Evolutionary conservation across 2,329 filamentous ascomycete genomes (phyloP).

Genomic region (Plenodomus biglobosus): DNA sequence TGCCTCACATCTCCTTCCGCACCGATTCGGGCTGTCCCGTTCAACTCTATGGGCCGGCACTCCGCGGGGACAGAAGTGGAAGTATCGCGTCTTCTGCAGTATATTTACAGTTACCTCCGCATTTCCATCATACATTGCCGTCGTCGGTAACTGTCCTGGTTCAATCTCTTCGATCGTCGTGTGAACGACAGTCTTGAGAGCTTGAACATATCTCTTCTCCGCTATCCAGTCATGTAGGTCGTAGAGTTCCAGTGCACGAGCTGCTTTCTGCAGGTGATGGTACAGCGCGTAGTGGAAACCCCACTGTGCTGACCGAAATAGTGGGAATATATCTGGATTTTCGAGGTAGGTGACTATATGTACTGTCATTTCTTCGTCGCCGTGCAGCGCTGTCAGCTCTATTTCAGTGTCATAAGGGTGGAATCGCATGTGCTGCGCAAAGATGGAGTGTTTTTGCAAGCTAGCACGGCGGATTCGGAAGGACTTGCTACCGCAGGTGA

Average conservation of each 20-base stretch:
- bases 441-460: too few species aligned
- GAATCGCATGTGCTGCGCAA: too few species aligned
- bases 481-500: too few species aligned
- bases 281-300: slow-evolving; percentile 44
- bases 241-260: slow-evolving; percentile 38
- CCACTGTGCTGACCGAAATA: slow-evolving; percentile 38
- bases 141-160: neutral
- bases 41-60: slow-evolving; percentile 11
- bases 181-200: slow-evolving; percentile 13
- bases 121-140: neutral
- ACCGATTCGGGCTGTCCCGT: slow-evolving; percentile 5
- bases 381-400: too few species aligned
- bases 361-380: too few species aligned
- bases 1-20: slow-evolving; percentile 2
- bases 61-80: slow-evolving; percentile 18
- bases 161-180: neutral
- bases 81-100: neutral
- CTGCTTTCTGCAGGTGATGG: slow-evolving; percentile 34
- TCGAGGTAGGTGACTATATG: too few species aligned
- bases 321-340: slow-evolving; percentile 15
- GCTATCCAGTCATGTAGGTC: slow-evolving; percentile 38
- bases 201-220: slow-evolving; percentile 21
- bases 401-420: too few species aligned
- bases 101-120: slow-evolving; percentile 1
- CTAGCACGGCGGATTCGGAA: too few species aligned